Conservation (phyloP, 192 early-diverging fungal species). For the Entomortierella chlamydospora region DNA sequence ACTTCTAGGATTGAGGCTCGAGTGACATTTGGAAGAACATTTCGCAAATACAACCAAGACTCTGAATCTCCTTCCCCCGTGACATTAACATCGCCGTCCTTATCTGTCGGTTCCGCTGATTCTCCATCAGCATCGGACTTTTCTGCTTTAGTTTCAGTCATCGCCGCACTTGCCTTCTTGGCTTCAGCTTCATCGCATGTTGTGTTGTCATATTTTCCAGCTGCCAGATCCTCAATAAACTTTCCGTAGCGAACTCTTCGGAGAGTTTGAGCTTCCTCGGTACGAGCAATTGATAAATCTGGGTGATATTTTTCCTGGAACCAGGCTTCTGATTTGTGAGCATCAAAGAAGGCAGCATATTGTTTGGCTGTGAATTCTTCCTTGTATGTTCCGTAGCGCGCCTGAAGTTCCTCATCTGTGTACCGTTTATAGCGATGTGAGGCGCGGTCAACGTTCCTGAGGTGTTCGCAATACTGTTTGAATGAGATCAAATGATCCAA, state of each 20-base stretch:
- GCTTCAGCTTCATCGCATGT: constrained; percentile 52
- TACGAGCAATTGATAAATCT: constrained; percentile 65
- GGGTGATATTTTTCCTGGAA: constrained; percentile 95
- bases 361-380: constrained; percentile 78
- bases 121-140: constrained; percentile 26
- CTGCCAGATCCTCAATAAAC: constrained; percentile 75
- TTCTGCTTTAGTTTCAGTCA: constrained; percentile 13
- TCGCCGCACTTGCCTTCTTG: constrained; percentile 27
- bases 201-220: constrained; percentile 75
- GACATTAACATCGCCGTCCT: constrained; percentile 30
- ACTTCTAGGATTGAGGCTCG: constrained; percentile 45
- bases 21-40: constrained; percentile 33
- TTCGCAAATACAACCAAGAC: constrained; percentile 34
- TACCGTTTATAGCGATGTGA: constrained; percentile 68
- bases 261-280: constrained; percentile 61
- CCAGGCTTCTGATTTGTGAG: constrained; percentile 89
- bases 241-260: constrained; percentile 65
- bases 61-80: neutral
- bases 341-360: constrained; percentile 77
- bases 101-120: constrained; percentile 7
- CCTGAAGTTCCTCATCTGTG: constrained; percentile 83
- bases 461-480: constrained; percentile 79
- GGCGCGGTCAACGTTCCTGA: constrained; percentile 59
- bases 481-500: constrained; percentile 82
- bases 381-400: constrained; percentile 85